These are phyloP conservation scores for Podochytrium sp. DNA, from an alignment of 192 early-diverging fungal genomes.

Conservation along the genomic window DNA sequence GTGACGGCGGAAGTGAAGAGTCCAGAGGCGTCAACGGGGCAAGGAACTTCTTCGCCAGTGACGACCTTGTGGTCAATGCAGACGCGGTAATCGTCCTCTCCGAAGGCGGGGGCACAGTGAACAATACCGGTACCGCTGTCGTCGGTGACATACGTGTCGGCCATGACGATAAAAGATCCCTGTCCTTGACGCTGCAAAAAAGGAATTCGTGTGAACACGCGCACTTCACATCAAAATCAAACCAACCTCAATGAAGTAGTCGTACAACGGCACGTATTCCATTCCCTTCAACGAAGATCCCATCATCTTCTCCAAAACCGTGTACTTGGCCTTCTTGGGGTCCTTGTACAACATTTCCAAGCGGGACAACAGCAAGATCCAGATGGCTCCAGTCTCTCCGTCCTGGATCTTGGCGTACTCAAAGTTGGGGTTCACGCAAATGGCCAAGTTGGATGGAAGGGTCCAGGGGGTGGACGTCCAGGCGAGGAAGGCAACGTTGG, in stretches of 20 bases:
- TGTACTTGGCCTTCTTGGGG: slow-evolving; percentile 92
- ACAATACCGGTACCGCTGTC: slow-evolving; percentile 97
- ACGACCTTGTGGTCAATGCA: slow-evolving; percentile 82
- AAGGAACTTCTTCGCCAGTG: slow-evolving; percentile 81
- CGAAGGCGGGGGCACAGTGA: slow-evolving; percentile 96
- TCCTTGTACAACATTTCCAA: slow-evolving; percentile 92
- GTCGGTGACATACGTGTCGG: slow-evolving; percentile 92
- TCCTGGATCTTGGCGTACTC: slow-evolving; percentile 96
- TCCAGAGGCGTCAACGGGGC: slow-evolving; percentile 88
- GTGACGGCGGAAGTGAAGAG: slow-evolving; percentile 74
- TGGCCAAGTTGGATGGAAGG: slow-evolving; percentile 90
- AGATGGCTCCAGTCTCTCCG: slow-evolving; percentile 78
- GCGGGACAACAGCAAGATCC: slow-evolving; percentile 85
- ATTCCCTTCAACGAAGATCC: slow-evolving; percentile 82
- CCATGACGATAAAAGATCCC: slow-evolving; percentile 80
- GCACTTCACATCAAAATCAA: slow-evolving; percentile 1
- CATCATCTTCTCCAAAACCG: slow-evolving; percentile 75
- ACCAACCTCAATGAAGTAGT: slow-evolving; percentile 68
- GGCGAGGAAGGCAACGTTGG: slow-evolving; percentile 79
- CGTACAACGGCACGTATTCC: slow-evolving; percentile 90
- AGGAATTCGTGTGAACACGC: slow-evolving; percentile 1
- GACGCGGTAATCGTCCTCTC: slow-evolving; percentile 99
- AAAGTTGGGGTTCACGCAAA: slow-evolving; percentile 90
- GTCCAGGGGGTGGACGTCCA: slow-evolving; percentile 99
- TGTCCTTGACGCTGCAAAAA: slow-evolving; percentile 56